Conservation (phyloP, 1,139 yeast species). For the Pneumocystis murina region DNA sequence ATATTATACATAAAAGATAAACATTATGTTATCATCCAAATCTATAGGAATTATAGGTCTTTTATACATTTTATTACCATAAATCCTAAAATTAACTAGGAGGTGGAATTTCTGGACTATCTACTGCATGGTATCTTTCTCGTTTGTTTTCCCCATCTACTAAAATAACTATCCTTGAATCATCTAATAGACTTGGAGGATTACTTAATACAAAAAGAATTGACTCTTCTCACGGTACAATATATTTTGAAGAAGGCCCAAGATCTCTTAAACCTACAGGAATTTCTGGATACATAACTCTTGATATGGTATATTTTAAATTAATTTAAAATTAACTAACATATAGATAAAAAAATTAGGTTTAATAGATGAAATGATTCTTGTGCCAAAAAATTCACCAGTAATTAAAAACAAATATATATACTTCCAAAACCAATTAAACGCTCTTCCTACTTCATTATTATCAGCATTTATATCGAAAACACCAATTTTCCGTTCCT, state of each 20-base stretch:
- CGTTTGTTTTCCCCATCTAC: conserved; percentile 47
- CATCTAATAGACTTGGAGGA: conserved; percentile 49
- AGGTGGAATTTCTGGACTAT: conserved; percentile 74
- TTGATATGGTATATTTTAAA: conserved; percentile 20
- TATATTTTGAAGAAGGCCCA: conserved; percentile 29
- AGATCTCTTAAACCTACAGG: conserved; percentile 28
- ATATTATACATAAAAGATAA: neutral
- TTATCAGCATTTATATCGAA: conserved; percentile 19
- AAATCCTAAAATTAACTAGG: conserved; percentile 29
- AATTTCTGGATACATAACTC: conserved; percentile 13
- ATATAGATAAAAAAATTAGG: conserved; percentile 27
- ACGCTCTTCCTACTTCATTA: conserved; percentile 22
- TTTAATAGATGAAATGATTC: conserved; percentile 32
- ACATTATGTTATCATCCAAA: neutral
- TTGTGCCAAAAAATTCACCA: conserved; percentile 34
- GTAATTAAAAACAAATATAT: conserved; percentile 46
- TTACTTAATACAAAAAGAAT: conserved; percentile 43
- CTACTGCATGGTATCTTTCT: conserved; percentile 58
- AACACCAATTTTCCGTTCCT: conserved; percentile 29
- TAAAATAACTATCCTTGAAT: conserved; percentile 47
- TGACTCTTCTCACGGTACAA: conserved; percentile 10
- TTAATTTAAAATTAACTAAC: neutral
- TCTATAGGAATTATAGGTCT: neutral
- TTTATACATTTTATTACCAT: neutral
- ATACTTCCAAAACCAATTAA: conserved; percentile 26